phyloP scores from a whole-genome alignment of 495 filamentous ascomycete genomes.

The Beverwykella pulmonaria region DNA sequence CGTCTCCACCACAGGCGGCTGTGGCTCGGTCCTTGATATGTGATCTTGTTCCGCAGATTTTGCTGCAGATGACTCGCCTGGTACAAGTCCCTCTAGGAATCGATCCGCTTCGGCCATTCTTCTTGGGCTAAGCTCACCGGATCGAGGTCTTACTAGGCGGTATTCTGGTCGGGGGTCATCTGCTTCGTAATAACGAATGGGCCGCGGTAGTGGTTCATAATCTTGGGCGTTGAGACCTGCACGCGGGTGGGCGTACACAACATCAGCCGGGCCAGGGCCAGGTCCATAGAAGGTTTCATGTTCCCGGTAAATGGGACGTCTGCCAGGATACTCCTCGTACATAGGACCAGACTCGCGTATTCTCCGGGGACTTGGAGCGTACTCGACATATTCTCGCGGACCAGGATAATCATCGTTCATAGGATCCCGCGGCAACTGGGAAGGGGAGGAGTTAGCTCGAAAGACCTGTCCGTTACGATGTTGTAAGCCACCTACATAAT shows the following conservation, averaged over 20 bases:
- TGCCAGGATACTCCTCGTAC: slow-evolving; percentile 24
- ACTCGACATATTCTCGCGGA: slow-evolving; percentile 25
- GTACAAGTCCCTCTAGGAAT: slow-evolving; percentile 49
- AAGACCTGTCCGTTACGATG: background rate
- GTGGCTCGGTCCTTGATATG: background rate
- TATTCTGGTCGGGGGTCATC: slow-evolving; percentile 23
- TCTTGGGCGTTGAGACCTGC: slow-evolving; percentile 21
- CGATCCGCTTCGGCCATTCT: slow-evolving; percentile 47
- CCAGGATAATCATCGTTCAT: slow-evolving; percentile 26
- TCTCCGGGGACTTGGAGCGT: slow-evolving; percentile 11
- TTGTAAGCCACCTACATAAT: slow-evolving; percentile 33
- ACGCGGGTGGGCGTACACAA: slow-evolving; percentile 19
- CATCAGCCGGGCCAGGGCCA: background rate
- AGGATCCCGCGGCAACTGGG: slow-evolving; percentile 25
- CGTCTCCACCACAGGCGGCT: slow-evolving; percentile 4
- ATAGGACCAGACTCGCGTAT: slow-evolving; percentile 20
- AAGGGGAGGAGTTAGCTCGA: slow-evolving; percentile 19
- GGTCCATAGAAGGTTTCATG: slow-evolving; percentile 20
- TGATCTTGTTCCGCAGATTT: background rate
- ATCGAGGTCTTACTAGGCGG: slow-evolving; percentile 12
- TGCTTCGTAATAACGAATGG: slow-evolving; percentile 21
- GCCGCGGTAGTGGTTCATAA: slow-evolving; percentile 5
- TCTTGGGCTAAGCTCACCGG: slow-evolving; percentile 17
- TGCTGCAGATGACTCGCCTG: slow-evolving; percentile 22
- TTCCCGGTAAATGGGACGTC: slow-evolving; percentile 26